These are phyloP conservation scores for Calycina herbarum DNA, from an alignment of 2,329 filamentous ascomycete genomes.

Conservation along the genomic window DNA sequence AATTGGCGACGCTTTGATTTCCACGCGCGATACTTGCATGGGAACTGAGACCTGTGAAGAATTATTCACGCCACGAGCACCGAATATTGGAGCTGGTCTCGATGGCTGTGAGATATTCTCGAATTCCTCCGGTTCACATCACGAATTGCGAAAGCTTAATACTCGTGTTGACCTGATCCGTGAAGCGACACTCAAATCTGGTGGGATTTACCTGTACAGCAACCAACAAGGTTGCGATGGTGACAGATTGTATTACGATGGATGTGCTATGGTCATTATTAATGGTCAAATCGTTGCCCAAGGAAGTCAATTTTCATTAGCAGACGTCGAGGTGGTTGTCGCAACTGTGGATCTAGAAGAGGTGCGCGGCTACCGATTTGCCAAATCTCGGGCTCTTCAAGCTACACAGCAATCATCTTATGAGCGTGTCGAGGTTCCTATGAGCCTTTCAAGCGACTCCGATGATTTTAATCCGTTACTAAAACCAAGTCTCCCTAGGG, in stretches of 20 bases:
- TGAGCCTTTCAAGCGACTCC: slow-evolving; percentile 44
- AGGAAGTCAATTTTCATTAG: slow-evolving; percentile 43
- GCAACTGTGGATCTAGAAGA: slow-evolving; percentile 72
- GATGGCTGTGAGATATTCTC: slow-evolving; percentile 71
- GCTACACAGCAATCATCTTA: slow-evolving; percentile 40
- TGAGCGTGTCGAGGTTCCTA: slow-evolving; percentile 41
- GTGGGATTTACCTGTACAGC: slow-evolving; percentile 61
- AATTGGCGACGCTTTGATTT: slow-evolving; percentile 60
- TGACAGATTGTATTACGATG: slow-evolving; percentile 59
- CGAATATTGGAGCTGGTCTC: slow-evolving; percentile 59
- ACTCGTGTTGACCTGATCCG: slow-evolving; percentile 63
- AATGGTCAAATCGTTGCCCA: slow-evolving; percentile 64
- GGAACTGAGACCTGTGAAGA: slow-evolving; percentile 69
- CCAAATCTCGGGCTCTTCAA: slow-evolving; percentile 27
- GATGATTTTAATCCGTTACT: slow-evolving; percentile 47
- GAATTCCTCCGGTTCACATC: slow-evolving; percentile 70
- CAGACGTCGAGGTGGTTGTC: slow-evolving; percentile 64
- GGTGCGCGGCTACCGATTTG: slow-evolving; percentile 59
- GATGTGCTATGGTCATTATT: slow-evolving; percentile 59
- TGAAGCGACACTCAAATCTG: slow-evolving; percentile 63
- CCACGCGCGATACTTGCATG: slow-evolving; percentile 61
- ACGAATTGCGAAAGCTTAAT: slow-evolving; percentile 66
- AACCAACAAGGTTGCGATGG: slow-evolving; percentile 62
- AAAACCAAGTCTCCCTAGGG: slow-evolving; percentile 33
- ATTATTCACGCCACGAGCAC: slow-evolving; percentile 56